Conservation (phyloP, 345 rosid genomes). For the Nephelium lappaceum region DNA sequence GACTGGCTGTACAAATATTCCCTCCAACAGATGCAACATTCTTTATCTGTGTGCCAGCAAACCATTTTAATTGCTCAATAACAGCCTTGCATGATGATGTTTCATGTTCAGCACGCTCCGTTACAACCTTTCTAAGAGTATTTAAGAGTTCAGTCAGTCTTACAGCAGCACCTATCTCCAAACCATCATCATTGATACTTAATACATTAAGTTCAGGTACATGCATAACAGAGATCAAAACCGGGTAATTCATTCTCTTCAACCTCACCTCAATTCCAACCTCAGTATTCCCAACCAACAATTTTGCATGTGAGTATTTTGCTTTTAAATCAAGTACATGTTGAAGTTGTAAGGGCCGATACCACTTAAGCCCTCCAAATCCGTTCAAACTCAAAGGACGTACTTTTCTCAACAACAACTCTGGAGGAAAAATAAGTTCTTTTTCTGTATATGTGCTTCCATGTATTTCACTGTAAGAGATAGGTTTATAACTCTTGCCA, state of each 20-base stretch:
- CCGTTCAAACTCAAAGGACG: slow-evolving; percentile 67
- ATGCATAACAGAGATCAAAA: slow-evolving; percentile 66
- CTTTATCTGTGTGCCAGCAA: slow-evolving; percentile 91
- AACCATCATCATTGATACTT: slow-evolving; percentile 70
- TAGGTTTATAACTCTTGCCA: slow-evolving; percentile 40
- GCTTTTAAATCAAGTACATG: slow-evolving; percentile 67
- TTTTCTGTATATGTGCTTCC: slow-evolving; percentile 71
- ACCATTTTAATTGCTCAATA: slow-evolving; percentile 90
- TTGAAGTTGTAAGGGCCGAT: slow-evolving; percentile 63
- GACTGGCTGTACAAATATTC: slow-evolving; percentile 94
- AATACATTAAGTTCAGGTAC: slow-evolving; percentile 73
- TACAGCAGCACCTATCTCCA: slow-evolving; percentile 88
- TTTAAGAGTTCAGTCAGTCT: slow-evolving; percentile 70
- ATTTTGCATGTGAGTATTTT: slow-evolving; percentile 69
- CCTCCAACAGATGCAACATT: slow-evolving; percentile 97
- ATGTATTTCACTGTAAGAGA: slow-evolving; percentile 70
- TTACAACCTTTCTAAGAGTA: slow-evolving; percentile 54
- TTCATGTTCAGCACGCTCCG: slow-evolving; percentile 59
- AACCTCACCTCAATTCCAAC: slow-evolving; percentile 93
- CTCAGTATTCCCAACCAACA: slow-evolving; percentile 86
- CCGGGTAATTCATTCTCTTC: slow-evolving; percentile 74
- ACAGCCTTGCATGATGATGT: slow-evolving; percentile 83
- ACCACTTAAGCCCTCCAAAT: slow-evolving; percentile 76
- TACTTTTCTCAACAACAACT: slow-evolving; percentile 65
- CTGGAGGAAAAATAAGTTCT: slow-evolving; percentile 92